Base-by-base conservation (phyloP, 202 grass and related monocot species). In the Musa balbisiana region DNA sequence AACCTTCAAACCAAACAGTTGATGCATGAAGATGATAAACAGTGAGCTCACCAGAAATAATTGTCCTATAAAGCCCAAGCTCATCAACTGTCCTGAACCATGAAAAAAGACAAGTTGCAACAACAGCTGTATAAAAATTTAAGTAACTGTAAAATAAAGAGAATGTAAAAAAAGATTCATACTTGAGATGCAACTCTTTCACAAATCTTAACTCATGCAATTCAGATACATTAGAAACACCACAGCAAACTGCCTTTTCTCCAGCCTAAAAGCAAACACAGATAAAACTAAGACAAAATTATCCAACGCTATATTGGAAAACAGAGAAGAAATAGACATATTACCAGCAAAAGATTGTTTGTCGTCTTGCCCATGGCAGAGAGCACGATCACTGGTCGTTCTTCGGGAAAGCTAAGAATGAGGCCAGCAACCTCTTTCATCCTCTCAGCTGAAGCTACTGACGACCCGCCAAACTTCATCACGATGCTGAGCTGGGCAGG, bases 281-380 rank as follows among this genome's bases (percentile, higher is more conserved):
- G 4, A 29, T 76, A 64, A 13, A 25, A 73, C 23, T 49, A 9
- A 43, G 33, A 43, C 17, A 14, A 67, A 54, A 16, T 11, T 8
- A 20, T 80, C 77, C 73, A 73, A 10, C 49, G 64, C 76, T 24
- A 64, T 72, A 11, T 24, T 26, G 11, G 62, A 1, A 62, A 24
- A 60, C 77, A 73, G 49, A 49, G 33, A 62, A 23, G 55, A 53
- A 11, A 70, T 78, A n/a, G 63, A 23, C 27, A 75, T 11, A 19
- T 82, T 85, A 95, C 85, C 23, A 91, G 79, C 15, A 95, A 72
- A 26, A 99, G 87, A 63, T 85, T 87, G 76, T 95, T 99, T 67
- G 95, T 99, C 11, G 91, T 92, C 87, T 90, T 99, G 68, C 87
- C 89, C 95, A 95, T 95, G 78, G 91, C 95, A 73, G 95, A 99